A percentile compares a stretch with the other conserved stretches of the same genome.
Conservation (phyloP, 176 grass and related monocot genomes). For the Oryza meridionalis region DNA sequence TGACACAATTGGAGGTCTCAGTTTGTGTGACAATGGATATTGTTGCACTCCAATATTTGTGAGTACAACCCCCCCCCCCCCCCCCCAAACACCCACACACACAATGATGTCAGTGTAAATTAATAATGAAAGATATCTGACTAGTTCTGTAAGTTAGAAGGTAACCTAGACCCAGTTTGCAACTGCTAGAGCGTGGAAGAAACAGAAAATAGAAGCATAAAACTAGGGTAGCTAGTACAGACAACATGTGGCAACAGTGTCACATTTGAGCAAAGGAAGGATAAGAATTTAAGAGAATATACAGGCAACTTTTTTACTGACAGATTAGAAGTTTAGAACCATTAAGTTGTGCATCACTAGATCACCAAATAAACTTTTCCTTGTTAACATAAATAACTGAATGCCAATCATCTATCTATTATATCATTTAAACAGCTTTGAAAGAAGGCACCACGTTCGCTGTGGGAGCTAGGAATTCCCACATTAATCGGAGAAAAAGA, state of each 20-base stretch:
- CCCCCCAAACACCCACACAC: too few relatives aligned
- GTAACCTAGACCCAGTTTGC: not conserved
- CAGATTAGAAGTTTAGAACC: not conserved
- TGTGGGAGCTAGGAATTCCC: too few relatives aligned
- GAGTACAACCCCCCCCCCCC: too few relatives aligned
- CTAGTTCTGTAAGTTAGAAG: too few relatives aligned
- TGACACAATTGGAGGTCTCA: not conserved
- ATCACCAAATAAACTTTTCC: not conserved
- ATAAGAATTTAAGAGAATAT: not conserved
- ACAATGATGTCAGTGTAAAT: too few relatives aligned
- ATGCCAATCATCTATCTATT: too few relatives aligned
- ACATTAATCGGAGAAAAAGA: too few relatives aligned
- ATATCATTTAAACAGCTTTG: too few relatives aligned
- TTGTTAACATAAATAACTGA: conserved; percentile 16
- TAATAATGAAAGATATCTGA: too few relatives aligned
- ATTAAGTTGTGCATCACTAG: not conserved
- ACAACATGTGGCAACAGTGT: not conserved
- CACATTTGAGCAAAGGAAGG: conserved; percentile 21
- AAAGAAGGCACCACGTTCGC: too few relatives aligned
- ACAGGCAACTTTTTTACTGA: not conserved
- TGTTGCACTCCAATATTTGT: too few relatives aligned
- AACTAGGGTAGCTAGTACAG: not conserved
- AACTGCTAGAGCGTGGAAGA: not conserved
- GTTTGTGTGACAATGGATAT: not conserved
- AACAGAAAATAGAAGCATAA: not conserved